Percentiles rank a stretch among this genome's conserved stretches.
phyloP scores from a whole-genome alignment of 139 green algal species.

The Tetradesmus lagerheimii region DNA sequence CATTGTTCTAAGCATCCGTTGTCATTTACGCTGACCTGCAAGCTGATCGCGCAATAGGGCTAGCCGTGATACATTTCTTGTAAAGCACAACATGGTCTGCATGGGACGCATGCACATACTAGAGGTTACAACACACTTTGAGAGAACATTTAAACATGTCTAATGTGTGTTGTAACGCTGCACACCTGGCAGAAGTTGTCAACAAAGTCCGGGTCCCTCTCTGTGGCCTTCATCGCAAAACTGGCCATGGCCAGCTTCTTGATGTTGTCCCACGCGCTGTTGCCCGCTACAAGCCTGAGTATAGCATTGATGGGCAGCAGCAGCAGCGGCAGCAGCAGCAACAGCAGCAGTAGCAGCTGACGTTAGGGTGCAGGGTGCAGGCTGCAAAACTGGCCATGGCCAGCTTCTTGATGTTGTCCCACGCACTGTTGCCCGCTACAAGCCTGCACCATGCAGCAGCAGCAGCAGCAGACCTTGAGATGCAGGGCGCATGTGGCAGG shows the following conservation, averaged over 20 bases:
- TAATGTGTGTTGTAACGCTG: neutral
- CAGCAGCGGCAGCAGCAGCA: neutral
- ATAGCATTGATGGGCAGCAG: neutral
- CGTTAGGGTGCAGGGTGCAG: too few species aligned
- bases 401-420: neutral
- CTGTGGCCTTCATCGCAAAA: slow-evolving; percentile 58
- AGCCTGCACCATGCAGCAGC: neutral
- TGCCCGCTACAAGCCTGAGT: slow-evolving; percentile 34
- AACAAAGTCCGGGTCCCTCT: slow-evolving; percentile 43
- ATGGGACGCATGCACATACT: too few species aligned
- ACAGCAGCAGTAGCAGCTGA: neutral
- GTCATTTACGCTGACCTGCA: too few species aligned
- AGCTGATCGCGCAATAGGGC: too few species aligned
- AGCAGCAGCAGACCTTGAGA: neutral
- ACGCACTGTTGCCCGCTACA: neutral
- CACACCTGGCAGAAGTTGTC: slow-evolving; percentile 22
- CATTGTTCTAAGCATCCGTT: too few species aligned
- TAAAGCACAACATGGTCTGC: too few species aligned
- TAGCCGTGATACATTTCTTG: too few species aligned
- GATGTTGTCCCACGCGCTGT: slow-evolving; percentile 45
- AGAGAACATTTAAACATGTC: too few species aligned
- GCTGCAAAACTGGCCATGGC: too few species aligned
- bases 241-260: slow-evolving; percentile 52
- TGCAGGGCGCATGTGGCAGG: too few species aligned
- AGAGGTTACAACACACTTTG: too few species aligned